Conservation (phyloP, 2,329 filamentous ascomycete species). For the Fonsecaea multimorphosa region DNA sequence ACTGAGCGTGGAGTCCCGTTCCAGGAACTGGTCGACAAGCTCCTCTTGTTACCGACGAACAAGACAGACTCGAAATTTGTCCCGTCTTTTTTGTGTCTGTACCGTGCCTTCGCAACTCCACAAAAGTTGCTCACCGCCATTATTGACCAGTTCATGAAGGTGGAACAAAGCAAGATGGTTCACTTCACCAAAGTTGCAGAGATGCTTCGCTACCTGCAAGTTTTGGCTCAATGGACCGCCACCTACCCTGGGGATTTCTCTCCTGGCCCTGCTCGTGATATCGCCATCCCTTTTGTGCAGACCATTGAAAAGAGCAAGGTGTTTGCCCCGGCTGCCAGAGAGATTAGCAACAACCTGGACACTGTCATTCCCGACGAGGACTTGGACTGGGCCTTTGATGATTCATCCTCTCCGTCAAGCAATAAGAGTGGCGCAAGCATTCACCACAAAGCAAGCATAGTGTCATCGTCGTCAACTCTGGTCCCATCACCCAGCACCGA, state of each 20-base stretch:
- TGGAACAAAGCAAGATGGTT: slow-evolving; percentile 74
- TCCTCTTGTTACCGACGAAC: slow-evolving; percentile 80
- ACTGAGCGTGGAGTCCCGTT: slow-evolving; percentile 51
- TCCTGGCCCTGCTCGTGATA: slow-evolving; percentile 72
- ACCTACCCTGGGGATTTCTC: slow-evolving; percentile 94
- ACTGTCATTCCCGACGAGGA: slow-evolving; percentile 85
- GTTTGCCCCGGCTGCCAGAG: slow-evolving; percentile 79
- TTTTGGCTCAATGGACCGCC: slow-evolving; percentile 87
- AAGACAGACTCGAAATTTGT: slow-evolving; percentile 88
- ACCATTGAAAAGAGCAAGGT: slow-evolving; percentile 78
- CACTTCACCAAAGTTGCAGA: slow-evolving; percentile 78
- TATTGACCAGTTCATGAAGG: slow-evolving; percentile 64
- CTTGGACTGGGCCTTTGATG: slow-evolving; percentile 85
- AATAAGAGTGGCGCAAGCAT: slow-evolving; percentile 17
- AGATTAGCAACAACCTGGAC: slow-evolving; percentile 81
- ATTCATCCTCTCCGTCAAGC: slow-evolving; percentile 54
- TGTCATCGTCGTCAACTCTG: slow-evolving; percentile 28
- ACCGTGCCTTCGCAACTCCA: slow-evolving; percentile 90
- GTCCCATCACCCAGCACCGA: slow-evolving; percentile 22
- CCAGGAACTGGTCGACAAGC: slow-evolving; percentile 82
- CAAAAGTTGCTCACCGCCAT: slow-evolving; percentile 78
- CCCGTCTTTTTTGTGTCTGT: slow-evolving; percentile 87
- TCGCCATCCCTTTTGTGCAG: slow-evolving; percentile 75
- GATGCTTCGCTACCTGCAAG: slow-evolving; percentile 81
- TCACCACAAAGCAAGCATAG: slow-evolving; percentile 28